A percentile compares a stretch with the other conserved stretches of the same genome.
phyloP scores from a whole-genome alignment of 768 basidiomycete genomes.

The Calocybe cyanea region DNA sequence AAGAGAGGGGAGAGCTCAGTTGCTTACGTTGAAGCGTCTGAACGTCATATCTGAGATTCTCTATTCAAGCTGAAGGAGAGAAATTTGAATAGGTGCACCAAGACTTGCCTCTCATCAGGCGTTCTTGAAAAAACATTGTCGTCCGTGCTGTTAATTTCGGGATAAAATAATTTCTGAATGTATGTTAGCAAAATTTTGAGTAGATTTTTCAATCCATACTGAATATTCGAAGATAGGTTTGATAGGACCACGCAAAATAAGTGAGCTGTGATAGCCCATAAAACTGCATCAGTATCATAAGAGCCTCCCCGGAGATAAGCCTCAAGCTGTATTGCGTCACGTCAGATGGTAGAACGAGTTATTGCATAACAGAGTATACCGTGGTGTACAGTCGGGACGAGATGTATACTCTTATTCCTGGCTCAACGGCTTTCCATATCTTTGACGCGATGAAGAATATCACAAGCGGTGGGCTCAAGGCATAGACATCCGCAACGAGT shows the following conservation, averaged over 20 bases:
- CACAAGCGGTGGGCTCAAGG: conserved; percentile 11
- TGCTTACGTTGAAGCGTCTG: conserved; percentile 10
- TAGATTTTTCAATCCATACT: conserved; percentile 4
- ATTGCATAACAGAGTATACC: neutral
- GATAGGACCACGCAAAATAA: conserved; percentile 7
- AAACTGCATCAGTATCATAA: neutral
- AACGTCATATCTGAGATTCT: conserved; percentile 13
- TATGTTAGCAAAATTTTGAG: neutral
- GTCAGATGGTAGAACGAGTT: neutral
- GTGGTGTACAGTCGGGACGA: conserved; percentile 11
- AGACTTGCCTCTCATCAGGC: conserved; percentile 9
- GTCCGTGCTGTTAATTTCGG: conserved; percentile 9
- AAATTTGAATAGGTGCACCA: neutral
- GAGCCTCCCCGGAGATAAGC: conserved; percentile 10
- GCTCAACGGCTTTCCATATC: conserved; percentile 13
- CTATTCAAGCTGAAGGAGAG: neutral
- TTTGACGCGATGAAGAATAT: conserved; percentile 8
- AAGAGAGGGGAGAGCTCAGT: neutral
- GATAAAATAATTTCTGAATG: conserved; percentile 2
- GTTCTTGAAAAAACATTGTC: conserved; percentile 11
- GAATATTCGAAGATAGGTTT: conserved; percentile 3
- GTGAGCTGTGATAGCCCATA: conserved; percentile 6
- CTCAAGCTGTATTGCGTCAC: conserved; percentile 7
- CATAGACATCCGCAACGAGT: conserved; percentile 11
- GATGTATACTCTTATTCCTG: conserved; percentile 13